Evolutionary conservation across 2,329 filamentous ascomycete genomes (phyloP), one percentile per base, ranked within the genome.

Genomic region (Sporothrix brasiliensis): DNA sequence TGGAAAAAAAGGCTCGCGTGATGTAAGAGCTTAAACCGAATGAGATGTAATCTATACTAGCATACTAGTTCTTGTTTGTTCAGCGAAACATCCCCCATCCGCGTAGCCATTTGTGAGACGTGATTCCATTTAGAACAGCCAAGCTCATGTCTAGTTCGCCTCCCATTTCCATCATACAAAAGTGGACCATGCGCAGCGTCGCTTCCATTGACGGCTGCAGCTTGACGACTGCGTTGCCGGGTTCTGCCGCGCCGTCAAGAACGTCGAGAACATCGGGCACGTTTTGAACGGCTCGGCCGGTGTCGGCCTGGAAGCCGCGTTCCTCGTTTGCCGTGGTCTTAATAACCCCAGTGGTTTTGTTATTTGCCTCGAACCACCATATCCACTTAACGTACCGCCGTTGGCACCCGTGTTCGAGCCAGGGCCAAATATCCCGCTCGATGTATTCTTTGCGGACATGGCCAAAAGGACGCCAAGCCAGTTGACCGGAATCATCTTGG

Each of bases 351-450:
- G 11, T 50, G 54, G 47, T 11, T 3, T 24, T 69, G 24, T 47
- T 30, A 13, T 50, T 47, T 16, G 49, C 21, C 52, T 68, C 63
- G 49, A 68, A 47, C 63, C 69, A 68, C 63, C 69, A 70, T 24
- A 70, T 54, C 69, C 69, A 70, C 41, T 34, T 60, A 16, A 68
- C 44, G 65, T 68, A 70, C 19, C 47, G 34, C 21, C 69, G 63
- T 2, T 39, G 21, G 44, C 47, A 54, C 19, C 63, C 53, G 50
- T 63, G 44, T 39, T 67, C 63, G 44, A 70, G 44, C 69, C 65
- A 63, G 13, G 69, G 69, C 69, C 69, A 70, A n/a, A 70, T 60
- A 3, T 70, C 69, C 41, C 24, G 65, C 65, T 70, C 69, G 27
- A 70, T 58, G 44, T 34, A 27, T n/a, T 60, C 49, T 24, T 52